Conservation (phyloP, 208 protist genomes). For the Giardia muris region DNA sequence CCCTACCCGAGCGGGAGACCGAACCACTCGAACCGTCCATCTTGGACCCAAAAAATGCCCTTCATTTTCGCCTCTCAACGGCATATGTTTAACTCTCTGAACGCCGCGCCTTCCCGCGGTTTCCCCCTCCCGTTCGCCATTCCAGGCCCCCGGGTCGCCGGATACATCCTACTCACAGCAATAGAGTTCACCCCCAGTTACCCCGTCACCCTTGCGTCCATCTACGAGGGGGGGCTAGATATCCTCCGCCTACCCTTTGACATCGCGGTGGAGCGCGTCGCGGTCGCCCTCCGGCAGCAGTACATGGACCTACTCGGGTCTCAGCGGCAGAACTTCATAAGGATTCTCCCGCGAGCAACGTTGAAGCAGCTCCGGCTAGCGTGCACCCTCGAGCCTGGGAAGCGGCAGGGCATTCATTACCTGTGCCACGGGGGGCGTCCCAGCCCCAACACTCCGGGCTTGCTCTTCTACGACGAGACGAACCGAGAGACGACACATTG, state of each 20-base stretch:
- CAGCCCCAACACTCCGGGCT: not conserved
- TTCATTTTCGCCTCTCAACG: not conserved
- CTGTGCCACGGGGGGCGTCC: not conserved
- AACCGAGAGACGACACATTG: not conserved
- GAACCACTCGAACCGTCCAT: no score
- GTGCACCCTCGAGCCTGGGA: not conserved
- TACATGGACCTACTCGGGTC: not conserved
- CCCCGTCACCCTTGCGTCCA: not conserved
- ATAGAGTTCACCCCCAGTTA: not conserved
- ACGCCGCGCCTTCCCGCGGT: not conserved
- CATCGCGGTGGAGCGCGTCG: not conserved
- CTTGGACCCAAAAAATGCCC: no score
- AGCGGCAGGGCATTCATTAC: not conserved
- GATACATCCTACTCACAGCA: not conserved
- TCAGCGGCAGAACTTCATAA: not conserved
- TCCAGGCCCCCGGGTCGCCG: not conserved
- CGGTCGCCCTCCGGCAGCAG: not conserved
- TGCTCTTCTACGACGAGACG: not conserved
- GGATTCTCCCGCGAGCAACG: not conserved
- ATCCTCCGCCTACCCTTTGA: not conserved
- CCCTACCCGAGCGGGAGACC: no score
- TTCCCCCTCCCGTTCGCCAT: not conserved
- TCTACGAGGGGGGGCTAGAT: not conserved
- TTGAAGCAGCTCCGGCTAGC: not conserved
- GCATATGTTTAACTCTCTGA: not conserved